These are phyloP conservation scores for Odontarrhena argentea DNA, from an alignment of 345 rosid species.

Conservation along the genomic window DNA sequence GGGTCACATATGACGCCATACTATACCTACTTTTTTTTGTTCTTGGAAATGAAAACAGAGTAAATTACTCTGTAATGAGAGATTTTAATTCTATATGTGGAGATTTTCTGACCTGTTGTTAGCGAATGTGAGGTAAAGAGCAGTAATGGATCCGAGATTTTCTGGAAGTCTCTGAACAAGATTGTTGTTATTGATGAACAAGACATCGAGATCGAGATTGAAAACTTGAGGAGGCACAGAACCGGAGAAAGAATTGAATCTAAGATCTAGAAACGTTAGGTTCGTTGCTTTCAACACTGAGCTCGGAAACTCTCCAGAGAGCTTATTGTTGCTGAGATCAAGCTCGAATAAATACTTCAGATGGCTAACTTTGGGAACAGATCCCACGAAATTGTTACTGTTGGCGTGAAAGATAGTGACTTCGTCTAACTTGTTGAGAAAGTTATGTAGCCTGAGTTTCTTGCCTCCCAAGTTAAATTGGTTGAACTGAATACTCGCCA, in stretches of 20 bases:
- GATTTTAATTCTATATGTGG: background rate
- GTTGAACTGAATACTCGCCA: constrained; percentile 83
- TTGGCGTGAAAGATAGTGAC: constrained; percentile 86
- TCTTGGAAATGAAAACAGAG: background rate
- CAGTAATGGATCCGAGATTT: constrained; percentile 53
- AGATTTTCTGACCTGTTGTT: constrained; percentile 54
- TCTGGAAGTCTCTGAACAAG: constrained; percentile 58
- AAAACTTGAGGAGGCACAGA: constrained; percentile 76
- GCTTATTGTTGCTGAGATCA: constrained; percentile 75
- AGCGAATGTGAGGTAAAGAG: constrained; percentile 69
- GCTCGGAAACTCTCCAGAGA: constrained; percentile 71
- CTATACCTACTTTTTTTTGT: background rate
- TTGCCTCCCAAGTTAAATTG: constrained; percentile 72
- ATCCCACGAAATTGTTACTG: constrained; percentile 69
- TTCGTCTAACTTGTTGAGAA: constrained; percentile 69
- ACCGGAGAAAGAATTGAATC: constrained; percentile 71
- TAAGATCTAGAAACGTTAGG: constrained; percentile 66
- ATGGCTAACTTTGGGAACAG: constrained; percentile 53
- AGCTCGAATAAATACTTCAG: constrained; percentile 78
- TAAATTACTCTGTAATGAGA: background rate
- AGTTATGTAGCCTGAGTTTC: constrained; percentile 56
- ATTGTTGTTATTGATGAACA: constrained; percentile 74
- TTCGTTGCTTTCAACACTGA: constrained; percentile 57
- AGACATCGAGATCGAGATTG: constrained; percentile 56
- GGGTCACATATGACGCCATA: background rate